A percentile compares a stretch with the other conserved stretches of the same genome.
Evolutionary conservation across 208 protist species (phyloP).

Genomic region (Acanthamoeba castellanii): DNA sequence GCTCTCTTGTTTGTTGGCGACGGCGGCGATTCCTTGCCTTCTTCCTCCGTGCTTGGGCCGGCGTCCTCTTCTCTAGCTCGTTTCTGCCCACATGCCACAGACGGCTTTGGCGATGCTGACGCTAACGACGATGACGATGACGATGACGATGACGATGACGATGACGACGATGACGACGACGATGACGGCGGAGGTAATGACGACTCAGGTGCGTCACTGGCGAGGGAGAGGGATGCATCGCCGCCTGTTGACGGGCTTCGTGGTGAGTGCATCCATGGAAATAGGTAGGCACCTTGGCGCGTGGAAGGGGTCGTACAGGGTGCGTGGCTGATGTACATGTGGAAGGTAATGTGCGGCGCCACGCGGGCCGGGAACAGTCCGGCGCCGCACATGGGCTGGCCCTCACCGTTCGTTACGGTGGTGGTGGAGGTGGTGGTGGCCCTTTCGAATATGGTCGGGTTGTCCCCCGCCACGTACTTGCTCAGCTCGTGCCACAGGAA

Average conservation of each 20-base stretch:
- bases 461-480: background rate
- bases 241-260: conserved; percentile 53
- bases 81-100: background rate
- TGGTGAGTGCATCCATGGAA: background rate
- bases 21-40: background rate
- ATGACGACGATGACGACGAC: background rate
- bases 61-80: background rate
- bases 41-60: background rate
- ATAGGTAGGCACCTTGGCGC: background rate
- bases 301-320: conserved; percentile 68
- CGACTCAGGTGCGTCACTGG: background rate
- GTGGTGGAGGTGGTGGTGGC: background rate
- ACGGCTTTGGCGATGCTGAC: background rate
- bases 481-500: conserved; percentile 45
- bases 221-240: conserved; percentile 77
- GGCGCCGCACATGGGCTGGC: background rate
- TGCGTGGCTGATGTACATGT: conserved; percentile 80
- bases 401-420: no score
- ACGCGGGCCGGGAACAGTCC: conserved; percentile 14
- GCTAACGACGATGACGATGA: background rate
- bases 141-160: background rate
- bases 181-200: background rate
- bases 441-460: background rate
- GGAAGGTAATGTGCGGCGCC: conserved; percentile 48
- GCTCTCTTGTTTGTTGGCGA: no score